Conservation (phyloP, 2,329 filamentous ascomycete species). For the Bipolaris oryzae region DNA sequence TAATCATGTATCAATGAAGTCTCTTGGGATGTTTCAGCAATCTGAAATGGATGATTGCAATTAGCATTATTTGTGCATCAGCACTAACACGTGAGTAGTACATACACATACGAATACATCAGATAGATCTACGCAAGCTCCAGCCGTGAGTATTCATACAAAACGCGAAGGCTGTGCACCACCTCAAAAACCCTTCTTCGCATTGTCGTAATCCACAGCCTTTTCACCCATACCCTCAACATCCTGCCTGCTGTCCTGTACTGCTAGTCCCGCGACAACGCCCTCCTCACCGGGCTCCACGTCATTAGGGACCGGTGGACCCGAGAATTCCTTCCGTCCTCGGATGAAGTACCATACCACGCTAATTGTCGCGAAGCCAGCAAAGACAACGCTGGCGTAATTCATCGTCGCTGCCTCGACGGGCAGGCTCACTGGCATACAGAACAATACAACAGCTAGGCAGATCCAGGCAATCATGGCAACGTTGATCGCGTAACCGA, state of each 20-base stretch:
- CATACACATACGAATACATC: background rate
- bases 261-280: constrained; percentile 39
- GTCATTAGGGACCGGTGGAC: constrained; percentile 46
- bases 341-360: constrained; percentile 47
- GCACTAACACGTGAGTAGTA: background rate
- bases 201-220: constrained; percentile 7
- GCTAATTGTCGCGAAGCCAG: constrained; percentile 47
- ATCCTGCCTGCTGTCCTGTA: constrained; percentile 38
- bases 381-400: constrained; percentile 51
- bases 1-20: too few relatives aligned
- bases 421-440: constrained; percentile 65
- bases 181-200: background rate
- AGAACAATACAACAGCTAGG: constrained; percentile 74
- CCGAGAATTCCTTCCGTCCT: constrained; percentile 47
- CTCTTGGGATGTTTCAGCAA: too few relatives aligned
- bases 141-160: too few relatives aligned
- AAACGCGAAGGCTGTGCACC: too few relatives aligned
- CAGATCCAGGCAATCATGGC: constrained; percentile 73
- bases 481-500: constrained; percentile 72
- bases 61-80: background rate
- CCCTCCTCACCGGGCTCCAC: constrained; percentile 44
- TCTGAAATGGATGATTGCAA: background rate
- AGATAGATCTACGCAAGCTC: background rate
- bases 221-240: constrained; percentile 31
- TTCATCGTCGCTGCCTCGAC: constrained; percentile 52